phyloP scores from a whole-genome alignment of 257 asterid species.

The Petrea volubilis region DNA sequence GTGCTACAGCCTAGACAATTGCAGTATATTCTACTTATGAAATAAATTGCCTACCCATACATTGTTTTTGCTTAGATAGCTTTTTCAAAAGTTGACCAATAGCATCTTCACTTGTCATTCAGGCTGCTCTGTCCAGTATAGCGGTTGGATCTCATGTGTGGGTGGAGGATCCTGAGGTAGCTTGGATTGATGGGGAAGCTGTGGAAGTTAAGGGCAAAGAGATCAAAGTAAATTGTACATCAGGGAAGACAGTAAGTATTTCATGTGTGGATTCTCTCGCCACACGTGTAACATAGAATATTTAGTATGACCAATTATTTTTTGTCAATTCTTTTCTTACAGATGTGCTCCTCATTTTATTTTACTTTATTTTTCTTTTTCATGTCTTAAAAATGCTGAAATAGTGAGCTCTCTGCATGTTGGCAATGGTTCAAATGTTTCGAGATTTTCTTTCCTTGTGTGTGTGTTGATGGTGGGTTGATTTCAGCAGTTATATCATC shows the following conservation, averaged over 20 bases:
- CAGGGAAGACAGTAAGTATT: slow-evolving; percentile 71
- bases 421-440: neutral
- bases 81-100: slow-evolving; percentile 4
- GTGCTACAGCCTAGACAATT: neutral
- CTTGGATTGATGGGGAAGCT: slow-evolving; percentile 90
- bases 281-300: slow-evolving; percentile 2
- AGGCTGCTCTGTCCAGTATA: slow-evolving; percentile 65
- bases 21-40: neutral
- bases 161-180: slow-evolving; percentile 88
- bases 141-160: slow-evolving; percentile 91
- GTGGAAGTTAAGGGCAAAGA: slow-evolving; percentile 64
- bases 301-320: neutral
- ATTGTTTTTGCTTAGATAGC: neutral
- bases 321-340: neutral
- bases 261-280: neutral
- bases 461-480: neutral
- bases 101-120: slow-evolving; percentile 30
- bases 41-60: neutral
- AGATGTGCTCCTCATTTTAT: neutral
- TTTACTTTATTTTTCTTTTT: neutral
- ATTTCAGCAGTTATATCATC: neutral
- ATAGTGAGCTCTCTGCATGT: neutral
- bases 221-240: slow-evolving; percentile 60
- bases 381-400: neutral
- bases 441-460: neutral